A percentile compares a stretch with the other conserved stretches of the same genome.
phyloP scores from a whole-genome alignment of 2,329 filamentous ascomycete genomes.

The Aspergillus tanneri region DNA sequence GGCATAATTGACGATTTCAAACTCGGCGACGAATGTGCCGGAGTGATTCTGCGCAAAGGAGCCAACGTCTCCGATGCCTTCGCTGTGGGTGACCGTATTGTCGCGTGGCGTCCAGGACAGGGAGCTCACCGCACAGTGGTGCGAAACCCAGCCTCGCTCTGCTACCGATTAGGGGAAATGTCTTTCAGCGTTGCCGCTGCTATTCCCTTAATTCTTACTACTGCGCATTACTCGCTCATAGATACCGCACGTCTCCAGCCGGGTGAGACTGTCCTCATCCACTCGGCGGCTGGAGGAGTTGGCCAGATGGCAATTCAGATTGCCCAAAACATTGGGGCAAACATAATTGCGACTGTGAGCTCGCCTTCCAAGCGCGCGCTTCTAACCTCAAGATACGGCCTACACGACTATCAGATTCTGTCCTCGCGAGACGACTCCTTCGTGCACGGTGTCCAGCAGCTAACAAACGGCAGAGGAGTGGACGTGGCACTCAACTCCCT shows the following conservation, averaged over 20 bases:
- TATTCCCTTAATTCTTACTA: neutral
- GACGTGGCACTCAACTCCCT: neutral
- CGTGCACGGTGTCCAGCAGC: neutral
- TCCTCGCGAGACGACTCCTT: neutral
- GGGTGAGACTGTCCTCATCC: conserved; percentile 5
- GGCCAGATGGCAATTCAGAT: conserved; percentile 7
- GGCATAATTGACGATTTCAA: conserved; percentile 4
- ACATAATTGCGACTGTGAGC: conserved; percentile 1
- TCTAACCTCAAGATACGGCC: neutral
- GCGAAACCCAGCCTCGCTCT: conserved; percentile 2
- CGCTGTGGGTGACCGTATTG: neutral
- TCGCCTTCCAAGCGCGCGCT: neutral
- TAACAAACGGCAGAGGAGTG: neutral
- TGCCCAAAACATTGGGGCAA: conserved; percentile 3
- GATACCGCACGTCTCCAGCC: conserved; percentile 5
- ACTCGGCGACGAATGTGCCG: conserved; percentile 5
- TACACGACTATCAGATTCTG: neutral
- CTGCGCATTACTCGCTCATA: neutral
- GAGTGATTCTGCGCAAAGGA: neutral
- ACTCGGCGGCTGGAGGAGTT: neutral
- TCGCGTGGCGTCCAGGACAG: conserved; percentile 1
- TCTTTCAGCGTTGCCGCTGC: neutral
- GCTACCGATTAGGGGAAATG: neutral
- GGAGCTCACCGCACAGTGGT: conserved; percentile 5
- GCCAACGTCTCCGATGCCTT: neutral